phyloP scores from a whole-genome alignment of 78 protist genomes.

The Bodo saltans region DNA sequence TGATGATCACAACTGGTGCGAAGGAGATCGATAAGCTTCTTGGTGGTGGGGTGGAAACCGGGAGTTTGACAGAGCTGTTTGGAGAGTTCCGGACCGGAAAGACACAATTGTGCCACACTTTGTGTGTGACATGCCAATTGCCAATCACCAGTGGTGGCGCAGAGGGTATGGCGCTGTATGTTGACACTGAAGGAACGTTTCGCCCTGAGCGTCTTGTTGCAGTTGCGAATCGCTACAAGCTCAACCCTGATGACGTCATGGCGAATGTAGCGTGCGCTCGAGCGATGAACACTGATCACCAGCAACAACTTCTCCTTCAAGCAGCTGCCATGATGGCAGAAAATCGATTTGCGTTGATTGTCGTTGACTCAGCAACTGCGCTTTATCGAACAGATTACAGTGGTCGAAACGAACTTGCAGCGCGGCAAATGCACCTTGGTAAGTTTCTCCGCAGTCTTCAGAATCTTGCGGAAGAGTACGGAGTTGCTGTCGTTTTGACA shows the following conservation, averaged over 20 bases:
- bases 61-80: conserved; percentile 96
- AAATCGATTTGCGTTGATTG: conserved; percentile 76
- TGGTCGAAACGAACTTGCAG: conserved; percentile 96
- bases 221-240: conserved; percentile 78
- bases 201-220: conserved; percentile 93
- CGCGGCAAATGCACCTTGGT: conserved; percentile 95
- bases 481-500: conserved; percentile 96
- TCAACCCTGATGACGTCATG: conserved; percentile 78
- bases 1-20: conserved; percentile 88
- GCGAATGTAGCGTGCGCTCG: conserved; percentile 97
- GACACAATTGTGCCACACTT: conserved; percentile 98
- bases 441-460: conserved; percentile 82
- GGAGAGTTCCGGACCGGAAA: conserved; percentile 99
- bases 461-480: conserved; percentile 94
- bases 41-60: conserved; percentile 97
- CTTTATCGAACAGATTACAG: conserved; percentile 93
- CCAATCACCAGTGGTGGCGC: conserved; percentile 90
- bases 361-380: conserved; percentile 96
- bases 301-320: conserved; percentile 71
- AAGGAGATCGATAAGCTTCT: conserved; percentile 87
- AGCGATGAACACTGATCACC: conserved; percentile 98
- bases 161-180: conserved; percentile 96
- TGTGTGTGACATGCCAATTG: conserved; percentile 92
- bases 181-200: conserved; percentile 99
- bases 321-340: conserved; percentile 98